These are phyloP conservation scores for Cyclotella choctawhatcheeana DNA, from an alignment of 108 stramenopile species.

Conservation along the genomic window DNA sequence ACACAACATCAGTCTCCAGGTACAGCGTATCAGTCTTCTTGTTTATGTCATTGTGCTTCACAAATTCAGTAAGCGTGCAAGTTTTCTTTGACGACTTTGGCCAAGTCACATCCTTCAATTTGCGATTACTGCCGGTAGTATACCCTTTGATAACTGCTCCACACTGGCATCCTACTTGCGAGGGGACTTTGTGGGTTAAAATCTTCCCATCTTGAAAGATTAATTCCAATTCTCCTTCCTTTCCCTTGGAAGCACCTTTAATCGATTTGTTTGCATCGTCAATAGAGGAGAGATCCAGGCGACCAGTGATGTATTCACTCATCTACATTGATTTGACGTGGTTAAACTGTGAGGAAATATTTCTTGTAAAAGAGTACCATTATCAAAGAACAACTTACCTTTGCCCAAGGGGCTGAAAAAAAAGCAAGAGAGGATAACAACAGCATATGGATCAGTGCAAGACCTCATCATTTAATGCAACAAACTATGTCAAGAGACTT, in stretches of 20 bases:
- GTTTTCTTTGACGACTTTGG: slow-evolving; percentile 41
- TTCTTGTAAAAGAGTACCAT: slow-evolving; percentile 3
- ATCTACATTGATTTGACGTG: slow-evolving; percentile 44
- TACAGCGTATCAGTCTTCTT: slow-evolving; percentile 58
- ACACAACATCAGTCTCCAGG: slow-evolving; percentile 60
- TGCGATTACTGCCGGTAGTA: slow-evolving; percentile 27
- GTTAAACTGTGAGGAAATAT: neutral
- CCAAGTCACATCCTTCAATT: slow-evolving; percentile 27
- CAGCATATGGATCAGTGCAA: neutral
- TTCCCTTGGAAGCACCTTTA: slow-evolving; percentile 37
- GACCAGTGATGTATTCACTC: slow-evolving; percentile 80
- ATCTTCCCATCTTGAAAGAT: slow-evolving; percentile 28
- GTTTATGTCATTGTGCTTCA: slow-evolving; percentile 53
- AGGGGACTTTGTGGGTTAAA: slow-evolving; percentile 60
- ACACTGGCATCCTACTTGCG: slow-evolving; percentile 63
- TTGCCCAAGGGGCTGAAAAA: slow-evolving; percentile 63
- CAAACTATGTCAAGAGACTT: neutral
- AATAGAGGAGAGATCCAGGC: slow-evolving; percentile 47
- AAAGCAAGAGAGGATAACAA: neutral
- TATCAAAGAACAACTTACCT: slow-evolving; percentile 20
- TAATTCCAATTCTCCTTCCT: slow-evolving; percentile 46
- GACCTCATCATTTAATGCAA: too few species aligned
- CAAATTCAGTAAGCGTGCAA: slow-evolving; percentile 61
- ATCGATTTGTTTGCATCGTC: slow-evolving; percentile 50
- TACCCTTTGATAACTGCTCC: slow-evolving; percentile 67